These are phyloP conservation scores for Hygrocybe punicea DNA, from an alignment of 768 basidiomycete genomes.

Conservation along the genomic window DNA sequence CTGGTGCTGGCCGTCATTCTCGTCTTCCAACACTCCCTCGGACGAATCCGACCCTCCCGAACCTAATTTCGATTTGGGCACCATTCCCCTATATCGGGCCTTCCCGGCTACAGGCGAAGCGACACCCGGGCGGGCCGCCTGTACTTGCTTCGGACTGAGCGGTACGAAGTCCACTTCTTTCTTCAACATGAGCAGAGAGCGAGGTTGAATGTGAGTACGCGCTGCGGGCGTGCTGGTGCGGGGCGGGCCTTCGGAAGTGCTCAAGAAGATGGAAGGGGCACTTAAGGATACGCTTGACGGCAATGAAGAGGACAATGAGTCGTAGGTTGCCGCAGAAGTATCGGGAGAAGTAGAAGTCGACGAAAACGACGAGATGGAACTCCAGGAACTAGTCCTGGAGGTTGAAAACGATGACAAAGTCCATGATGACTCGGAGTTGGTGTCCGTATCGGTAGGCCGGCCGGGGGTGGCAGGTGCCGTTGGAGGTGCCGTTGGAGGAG, in stretches of 20 bases:
- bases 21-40: not conserved
- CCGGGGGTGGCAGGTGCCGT: slow-evolving; percentile 16
- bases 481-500: slow-evolving; percentile 14
- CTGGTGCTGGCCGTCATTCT: not conserved
- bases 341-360: slow-evolving; percentile 44
- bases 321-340: slow-evolving; percentile 9
- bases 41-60: slow-evolving; percentile 1
- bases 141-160: slow-evolving; percentile 59
- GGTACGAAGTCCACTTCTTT: slow-evolving; percentile 74
- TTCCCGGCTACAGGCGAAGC: not conserved
- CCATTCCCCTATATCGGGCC: slow-evolving; percentile 47
- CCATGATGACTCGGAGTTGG: slow-evolving; percentile 18
- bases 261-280: slow-evolving; percentile 29
- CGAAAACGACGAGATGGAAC: slow-evolving; percentile 41
- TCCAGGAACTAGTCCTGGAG: slow-evolving; percentile 42
- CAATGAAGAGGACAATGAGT: slow-evolving; percentile 36
- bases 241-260: slow-evolving; percentile 19
- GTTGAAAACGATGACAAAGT: slow-evolving; percentile 28
- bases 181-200: slow-evolving; percentile 60
- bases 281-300: slow-evolving; percentile 20
- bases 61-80: slow-evolving; percentile 12
- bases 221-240: slow-evolving; percentile 17
- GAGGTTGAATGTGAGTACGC: slow-evolving; percentile 40
- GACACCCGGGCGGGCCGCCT: not conserved
- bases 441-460: slow-evolving; percentile 4